Evolutionary conservation across 1,284 basidiomycete genomes (phyloP).

Genomic region (Apiotrichum laibachii): DNA sequence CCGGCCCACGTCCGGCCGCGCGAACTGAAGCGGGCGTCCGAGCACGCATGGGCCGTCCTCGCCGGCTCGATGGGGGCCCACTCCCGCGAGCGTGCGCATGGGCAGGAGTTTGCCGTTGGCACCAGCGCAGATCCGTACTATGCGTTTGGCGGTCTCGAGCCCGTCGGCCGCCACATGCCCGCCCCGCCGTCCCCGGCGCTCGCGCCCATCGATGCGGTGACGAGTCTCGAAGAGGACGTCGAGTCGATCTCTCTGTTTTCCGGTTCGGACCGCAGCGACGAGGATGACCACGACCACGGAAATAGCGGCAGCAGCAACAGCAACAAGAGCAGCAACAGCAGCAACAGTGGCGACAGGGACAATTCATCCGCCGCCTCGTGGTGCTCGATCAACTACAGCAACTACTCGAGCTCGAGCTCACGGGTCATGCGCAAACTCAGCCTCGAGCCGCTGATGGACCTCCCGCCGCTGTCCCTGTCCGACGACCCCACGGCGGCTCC

Average conservation of each 20-base stretch:
- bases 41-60: conserved; percentile 11
- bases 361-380: too few relatives aligned
- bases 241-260: conserved; percentile 12
- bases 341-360: too few relatives aligned
- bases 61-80: not conserved
- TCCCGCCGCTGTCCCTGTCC: not conserved
- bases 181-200: conserved; percentile 3
- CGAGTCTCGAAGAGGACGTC: not conserved
- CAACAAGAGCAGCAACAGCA: too few relatives aligned
- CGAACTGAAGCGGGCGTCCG: conserved; percentile 8
- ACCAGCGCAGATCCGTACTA: too few relatives aligned
- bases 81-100: not conserved
- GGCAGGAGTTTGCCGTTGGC: too few relatives aligned
- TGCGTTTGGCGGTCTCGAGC: not conserved
- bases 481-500: not conserved
- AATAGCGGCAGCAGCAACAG: too few relatives aligned
- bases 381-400: not conserved
- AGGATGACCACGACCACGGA: not conserved
- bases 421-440: not conserved
- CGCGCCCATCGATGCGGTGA: not conserved
- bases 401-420: too few relatives aligned
- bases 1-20: not conserved
- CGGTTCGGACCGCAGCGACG: not conserved
- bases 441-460: not conserved
- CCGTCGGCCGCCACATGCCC: not conserved